These are phyloP conservation scores for Suhomyces kunorum DNA, from an alignment of 1,139 yeast species.

Conservation along the genomic window DNA sequence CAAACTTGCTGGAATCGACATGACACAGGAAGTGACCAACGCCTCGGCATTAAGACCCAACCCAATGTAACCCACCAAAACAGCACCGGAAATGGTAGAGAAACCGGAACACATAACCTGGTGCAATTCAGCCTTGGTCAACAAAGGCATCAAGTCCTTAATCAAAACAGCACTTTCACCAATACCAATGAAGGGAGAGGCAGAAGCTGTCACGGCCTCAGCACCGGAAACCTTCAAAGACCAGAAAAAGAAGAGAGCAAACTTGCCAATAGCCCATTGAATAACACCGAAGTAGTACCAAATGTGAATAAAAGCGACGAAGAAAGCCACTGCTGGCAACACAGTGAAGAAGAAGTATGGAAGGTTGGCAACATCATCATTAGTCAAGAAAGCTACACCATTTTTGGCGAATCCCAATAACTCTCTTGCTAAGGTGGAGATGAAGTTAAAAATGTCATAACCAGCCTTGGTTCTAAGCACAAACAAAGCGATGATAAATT, in stretches of 20 bases:
- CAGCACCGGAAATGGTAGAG: conserved; percentile 69
- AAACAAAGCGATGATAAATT: conserved; percentile 60
- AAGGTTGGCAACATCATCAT: conserved; percentile 36
- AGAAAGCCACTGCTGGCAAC: conserved; percentile 63
- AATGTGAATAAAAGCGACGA: conserved; percentile 63
- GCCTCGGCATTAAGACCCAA: conserved; percentile 68
- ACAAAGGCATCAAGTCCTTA: conserved; percentile 61
- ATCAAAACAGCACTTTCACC: conserved; percentile 68
- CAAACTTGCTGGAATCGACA: conserved; percentile 70
- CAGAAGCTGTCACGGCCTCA: conserved; percentile 69
- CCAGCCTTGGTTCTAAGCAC: conserved; percentile 64
- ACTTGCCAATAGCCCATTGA: conserved; percentile 64
- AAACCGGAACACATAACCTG: conserved; percentile 69
- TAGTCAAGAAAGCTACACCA: conserved; percentile 64
- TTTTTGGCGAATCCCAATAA: conserved; percentile 61
- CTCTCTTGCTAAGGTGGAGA: conserved; percentile 59
- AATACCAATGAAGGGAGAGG: conserved; percentile 69
- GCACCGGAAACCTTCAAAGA: conserved; percentile 63
- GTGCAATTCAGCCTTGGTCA: conserved; percentile 65
- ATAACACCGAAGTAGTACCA: conserved; percentile 61
- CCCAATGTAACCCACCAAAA: conserved; percentile 64
- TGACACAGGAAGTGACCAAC: conserved; percentile 64
- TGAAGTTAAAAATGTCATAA: conserved; percentile 63
- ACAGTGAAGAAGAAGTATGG: conserved; percentile 61
- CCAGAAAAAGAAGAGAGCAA: conserved; percentile 65